Evolutionary conservation across 169 alveolate genomes (phyloP).

Genomic region (Plasmodium malariae): DNA sequence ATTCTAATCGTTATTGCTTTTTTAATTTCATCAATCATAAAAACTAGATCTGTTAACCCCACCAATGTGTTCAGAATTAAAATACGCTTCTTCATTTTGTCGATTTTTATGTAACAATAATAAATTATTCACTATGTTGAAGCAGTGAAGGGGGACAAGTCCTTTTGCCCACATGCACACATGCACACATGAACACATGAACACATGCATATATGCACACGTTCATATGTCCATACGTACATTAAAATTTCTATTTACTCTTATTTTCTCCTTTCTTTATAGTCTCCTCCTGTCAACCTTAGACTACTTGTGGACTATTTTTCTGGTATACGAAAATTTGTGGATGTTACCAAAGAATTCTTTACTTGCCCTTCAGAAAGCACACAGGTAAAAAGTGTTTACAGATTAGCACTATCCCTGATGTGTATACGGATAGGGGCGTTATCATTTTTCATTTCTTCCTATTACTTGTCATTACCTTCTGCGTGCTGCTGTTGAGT

Average conservation of each 20-base stretch:
- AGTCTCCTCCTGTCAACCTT: conserved; percentile 20
- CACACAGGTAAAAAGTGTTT: conserved; percentile 12
- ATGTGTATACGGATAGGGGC: too few species aligned
- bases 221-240: neutral
- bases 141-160: too few species aligned
- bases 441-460: too few species aligned
- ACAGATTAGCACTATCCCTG: neutral
- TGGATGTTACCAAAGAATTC: conserved; percentile 19
- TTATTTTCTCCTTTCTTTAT: neutral
- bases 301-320: conserved; percentile 69
- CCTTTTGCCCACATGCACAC: too few species aligned
- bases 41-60: conserved; percentile 48
- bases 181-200: too few species aligned
- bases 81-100: conserved; percentile 25
- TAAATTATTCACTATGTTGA: too few species aligned
- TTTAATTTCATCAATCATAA: conserved; percentile 28
- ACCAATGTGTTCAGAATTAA: conserved; percentile 26
- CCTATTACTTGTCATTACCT: too few species aligned
- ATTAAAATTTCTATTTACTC: neutral
- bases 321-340: conserved; percentile 48
- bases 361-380: neutral
- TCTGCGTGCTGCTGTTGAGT: too few species aligned
- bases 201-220: neutral
- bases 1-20: conserved; percentile 10
- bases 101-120: conserved; percentile 49